phyloP scores from a whole-genome alignment of 768 basidiomycete species.

The Pulveroboletus sp. region DNA sequence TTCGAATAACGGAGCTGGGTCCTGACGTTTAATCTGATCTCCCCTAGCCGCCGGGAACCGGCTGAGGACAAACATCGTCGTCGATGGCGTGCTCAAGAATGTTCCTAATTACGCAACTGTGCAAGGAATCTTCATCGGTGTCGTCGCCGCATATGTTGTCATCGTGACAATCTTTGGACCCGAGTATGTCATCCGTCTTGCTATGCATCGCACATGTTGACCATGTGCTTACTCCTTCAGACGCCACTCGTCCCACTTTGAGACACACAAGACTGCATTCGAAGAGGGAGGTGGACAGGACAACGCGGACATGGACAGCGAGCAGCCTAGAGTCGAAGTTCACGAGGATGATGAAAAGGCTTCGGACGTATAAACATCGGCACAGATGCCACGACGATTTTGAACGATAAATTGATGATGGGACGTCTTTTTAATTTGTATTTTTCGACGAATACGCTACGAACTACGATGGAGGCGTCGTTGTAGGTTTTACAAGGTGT shows the following conservation, averaged over 20 bases:
- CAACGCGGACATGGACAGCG: slow-evolving; percentile 40
- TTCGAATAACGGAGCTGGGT: not conserved
- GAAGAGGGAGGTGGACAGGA: slow-evolving; percentile 67
- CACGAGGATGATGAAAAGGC: slow-evolving; percentile 21
- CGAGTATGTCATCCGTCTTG: slow-evolving; percentile 45
- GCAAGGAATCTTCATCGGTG: slow-evolving; percentile 87
- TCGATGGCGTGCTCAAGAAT: slow-evolving; percentile 34
- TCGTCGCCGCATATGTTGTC: slow-evolving; percentile 74
- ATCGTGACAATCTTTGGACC: slow-evolving; percentile 77
- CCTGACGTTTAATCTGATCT: not conserved
- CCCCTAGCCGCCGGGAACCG: slow-evolving; percentile 54
- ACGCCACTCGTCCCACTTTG: slow-evolving; percentile 79
- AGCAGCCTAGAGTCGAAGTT: not conserved
- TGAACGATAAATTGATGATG: not conserved
- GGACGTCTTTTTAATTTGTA: not conserved
- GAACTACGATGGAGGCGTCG: not conserved
- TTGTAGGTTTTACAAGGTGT: not conserved
- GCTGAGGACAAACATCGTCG: slow-evolving; percentile 47
- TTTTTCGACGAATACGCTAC: not conserved
- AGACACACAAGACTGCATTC: slow-evolving; percentile 76
- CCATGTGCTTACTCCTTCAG: slow-evolving; percentile 29
- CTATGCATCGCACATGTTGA: not conserved
- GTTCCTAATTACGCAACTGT: slow-evolving; percentile 73
- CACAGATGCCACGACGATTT: not conserved
- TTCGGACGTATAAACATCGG: slow-evolving; percentile 10